A percentile compares a stretch with the other conserved stretches of the same genome.
These are phyloP conservation scores for Phytophthora vignae DNA, from an alignment of 352 stramenopile species.

Conservation along the genomic window DNA sequence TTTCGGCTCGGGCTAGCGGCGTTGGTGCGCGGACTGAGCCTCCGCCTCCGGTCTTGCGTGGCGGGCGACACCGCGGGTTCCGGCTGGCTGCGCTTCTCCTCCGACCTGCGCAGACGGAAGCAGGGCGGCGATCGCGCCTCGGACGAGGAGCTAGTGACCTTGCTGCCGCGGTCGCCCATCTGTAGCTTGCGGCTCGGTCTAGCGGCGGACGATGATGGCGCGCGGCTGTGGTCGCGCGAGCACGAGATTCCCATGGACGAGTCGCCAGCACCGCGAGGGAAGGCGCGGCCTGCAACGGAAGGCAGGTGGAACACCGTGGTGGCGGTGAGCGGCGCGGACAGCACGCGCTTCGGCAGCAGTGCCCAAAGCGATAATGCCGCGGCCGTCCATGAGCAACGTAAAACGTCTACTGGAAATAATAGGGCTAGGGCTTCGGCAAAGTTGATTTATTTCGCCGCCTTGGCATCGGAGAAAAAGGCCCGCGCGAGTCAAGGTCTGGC, in stretches of 20 bases:
- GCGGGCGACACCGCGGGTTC: conserved; percentile 13
- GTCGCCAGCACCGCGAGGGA: conserved; percentile 25
- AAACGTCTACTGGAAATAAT: conserved; percentile 44
- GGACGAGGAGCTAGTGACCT: conserved; percentile 31
- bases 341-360: neutral
- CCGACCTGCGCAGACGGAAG: conserved; percentile 14
- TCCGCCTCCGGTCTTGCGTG: conserved; percentile 23
- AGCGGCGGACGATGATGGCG: conserved; percentile 12
- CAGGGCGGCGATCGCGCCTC: conserved; percentile 24
- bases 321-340: neutral
- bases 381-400: conserved; percentile 10
- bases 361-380: conserved; percentile 23
- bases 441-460: conserved; percentile 48
- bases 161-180: conserved; percentile 28
- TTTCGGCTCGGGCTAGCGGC: conserved; percentile 11
- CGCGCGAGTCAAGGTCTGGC: neutral
- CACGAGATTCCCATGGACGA: conserved; percentile 50
- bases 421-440: conserved; percentile 20
- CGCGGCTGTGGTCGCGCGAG: conserved; percentile 46
- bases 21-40: conserved; percentile 9
- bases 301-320: conserved; percentile 35
- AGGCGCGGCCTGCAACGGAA: conserved; percentile 17
- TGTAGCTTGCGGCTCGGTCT: conserved; percentile 19
- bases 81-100: conserved; percentile 15
- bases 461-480: conserved; percentile 22